Conservation (phyloP, 495 filamentous ascomycete genomes). For the Penicillium psychrofluorescens region DNA sequence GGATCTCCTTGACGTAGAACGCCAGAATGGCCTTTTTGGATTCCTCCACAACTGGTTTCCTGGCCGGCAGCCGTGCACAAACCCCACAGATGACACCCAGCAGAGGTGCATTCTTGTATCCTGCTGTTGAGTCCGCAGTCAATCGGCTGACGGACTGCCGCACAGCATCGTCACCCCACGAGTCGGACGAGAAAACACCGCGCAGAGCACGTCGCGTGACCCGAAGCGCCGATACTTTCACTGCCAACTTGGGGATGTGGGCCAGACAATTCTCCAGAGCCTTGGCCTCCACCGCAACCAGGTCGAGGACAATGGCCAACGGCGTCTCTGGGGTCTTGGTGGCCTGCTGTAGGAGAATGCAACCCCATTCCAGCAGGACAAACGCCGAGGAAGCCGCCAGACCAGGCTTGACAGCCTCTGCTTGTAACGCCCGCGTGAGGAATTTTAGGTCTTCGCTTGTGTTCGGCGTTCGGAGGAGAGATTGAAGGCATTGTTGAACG, state of each 20-base stretch:
- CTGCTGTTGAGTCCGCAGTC: conserved; percentile 51
- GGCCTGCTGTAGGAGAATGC: conserved; percentile 59
- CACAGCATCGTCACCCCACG: conserved; percentile 52
- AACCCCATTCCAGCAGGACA: conserved; percentile 87
- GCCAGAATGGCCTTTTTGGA: conserved; percentile 63
- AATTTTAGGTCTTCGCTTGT: conserved; percentile 46
- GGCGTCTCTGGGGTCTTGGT: conserved; percentile 45
- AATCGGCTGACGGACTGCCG: conserved; percentile 57
- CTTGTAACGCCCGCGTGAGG: conserved; percentile 48
- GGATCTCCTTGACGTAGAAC: conserved; percentile 79
- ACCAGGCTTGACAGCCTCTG: conserved; percentile 63
- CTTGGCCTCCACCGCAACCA: conserved; percentile 56
- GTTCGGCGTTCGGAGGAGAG: conserved; percentile 49
- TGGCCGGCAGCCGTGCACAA: conserved; percentile 56
- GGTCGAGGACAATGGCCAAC: conserved; percentile 57
- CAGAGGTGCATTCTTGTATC: conserved; percentile 62
- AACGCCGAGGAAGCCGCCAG: conserved; percentile 76
- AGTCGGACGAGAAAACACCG: conserved; percentile 52
- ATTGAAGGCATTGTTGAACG: conserved; percentile 65
- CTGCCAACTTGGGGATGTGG: conserved; percentile 45
- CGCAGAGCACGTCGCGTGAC: conserved; percentile 68
- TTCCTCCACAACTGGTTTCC: conserved; percentile 50
- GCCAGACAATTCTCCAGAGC: conserved; percentile 71
- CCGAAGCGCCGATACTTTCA: conserved; percentile 61
- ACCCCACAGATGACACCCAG: conserved; percentile 84